Evolutionary conservation across 1,139 yeast species (phyloP), one percentile per base, ranked within the genome.

Genomic region (Hemisphaericaspora lyxosophila): DNA sequence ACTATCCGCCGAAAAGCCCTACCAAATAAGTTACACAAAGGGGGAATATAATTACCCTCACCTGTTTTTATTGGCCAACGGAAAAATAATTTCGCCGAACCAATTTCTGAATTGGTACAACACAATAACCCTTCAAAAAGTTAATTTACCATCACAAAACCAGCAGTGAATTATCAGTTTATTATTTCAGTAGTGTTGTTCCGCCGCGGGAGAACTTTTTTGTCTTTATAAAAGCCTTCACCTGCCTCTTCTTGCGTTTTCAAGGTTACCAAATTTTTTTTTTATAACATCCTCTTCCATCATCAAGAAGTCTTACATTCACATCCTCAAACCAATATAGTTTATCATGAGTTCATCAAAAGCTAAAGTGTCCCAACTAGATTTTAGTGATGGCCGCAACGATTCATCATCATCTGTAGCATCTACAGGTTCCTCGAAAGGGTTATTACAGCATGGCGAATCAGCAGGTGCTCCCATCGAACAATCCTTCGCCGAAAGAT

Each of bases 371-470:
- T 20, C 23, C 5, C 2, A 17, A 18, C 13, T 17, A 17, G 12
- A n/a, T 7, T 7, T 26, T 15, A 28, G 12, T 5, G 3, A 4
- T 6, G 17, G 18, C 17, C 31, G 12, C 23, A 28, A 12, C 23
- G 3, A 14, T 12, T 28, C 31, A 18, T 12, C 20, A 5, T 18
- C 22, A 4, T 28, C 34, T 11, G 5, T 31, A 11, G 34, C 34
- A 11, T 33, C 38, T 9, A 29, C 37, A 16, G 44, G 42, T 3
- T 45, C 42, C 2, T n/a, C 46, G 9, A 44, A 44, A 25, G 45
- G 27, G 13, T 28, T 45, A 13, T 20, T 45, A 27, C 31, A 32
- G 12, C 9, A n/a, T 24, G n/a, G 9, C n/a, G 31, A 28, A 7
- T 4, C 23, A 13, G 18, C 23, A 20, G 32, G 33, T 20, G 31